Evolutionary conservation across 306 rosid genomes (phyloP).

Genomic region (Boehmeria nivea): DNA sequence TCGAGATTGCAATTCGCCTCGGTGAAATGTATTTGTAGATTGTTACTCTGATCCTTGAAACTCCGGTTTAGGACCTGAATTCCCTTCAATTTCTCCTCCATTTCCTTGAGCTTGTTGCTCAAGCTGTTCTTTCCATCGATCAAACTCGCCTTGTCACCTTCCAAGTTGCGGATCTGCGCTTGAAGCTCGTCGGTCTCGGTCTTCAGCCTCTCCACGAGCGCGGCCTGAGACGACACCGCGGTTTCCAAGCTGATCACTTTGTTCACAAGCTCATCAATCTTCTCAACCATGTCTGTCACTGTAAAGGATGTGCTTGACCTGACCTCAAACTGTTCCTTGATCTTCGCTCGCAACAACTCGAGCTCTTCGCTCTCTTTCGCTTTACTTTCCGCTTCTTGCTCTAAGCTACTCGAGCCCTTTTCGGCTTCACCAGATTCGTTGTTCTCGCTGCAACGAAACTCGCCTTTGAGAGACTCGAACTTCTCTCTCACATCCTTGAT

Average conservation of each 20-base stretch:
- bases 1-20: slow-evolving; percentile 52
- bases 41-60: slow-evolving; percentile 47
- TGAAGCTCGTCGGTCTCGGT: slow-evolving; percentile 68
- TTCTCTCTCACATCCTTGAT: slow-evolving; percentile 45
- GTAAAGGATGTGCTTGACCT: slow-evolving; percentile 41
- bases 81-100: slow-evolving; percentile 52
- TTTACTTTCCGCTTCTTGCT: slow-evolving; percentile 21
- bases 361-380: slow-evolving; percentile 37
- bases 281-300: slow-evolving; percentile 77
- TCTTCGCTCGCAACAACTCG: slow-evolving; percentile 40
- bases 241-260: slow-evolving; percentile 72
- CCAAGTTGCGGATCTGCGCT: slow-evolving; percentile 50
- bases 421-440: slow-evolving; percentile 13
- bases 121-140: slow-evolving; percentile 40
- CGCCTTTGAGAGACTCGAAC: slow-evolving; percentile 48
- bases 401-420: slow-evolving; percentile 21
- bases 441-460: slow-evolving; percentile 29
- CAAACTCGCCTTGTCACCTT: slow-evolving; percentile 52
- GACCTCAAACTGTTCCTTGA: slow-evolving; percentile 48
- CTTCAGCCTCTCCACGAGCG: slow-evolving; percentile 53
- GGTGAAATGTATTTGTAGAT: slow-evolving; percentile 53
- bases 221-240: slow-evolving; percentile 69
- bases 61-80: slow-evolving; percentile 47
- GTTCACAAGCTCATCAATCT: slow-evolving; percentile 74
- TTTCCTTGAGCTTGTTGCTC: slow-evolving; percentile 46